phyloP scores from a whole-genome alignment of 495 filamentous ascomycete species.

The Penicillium pancosmium region DNA sequence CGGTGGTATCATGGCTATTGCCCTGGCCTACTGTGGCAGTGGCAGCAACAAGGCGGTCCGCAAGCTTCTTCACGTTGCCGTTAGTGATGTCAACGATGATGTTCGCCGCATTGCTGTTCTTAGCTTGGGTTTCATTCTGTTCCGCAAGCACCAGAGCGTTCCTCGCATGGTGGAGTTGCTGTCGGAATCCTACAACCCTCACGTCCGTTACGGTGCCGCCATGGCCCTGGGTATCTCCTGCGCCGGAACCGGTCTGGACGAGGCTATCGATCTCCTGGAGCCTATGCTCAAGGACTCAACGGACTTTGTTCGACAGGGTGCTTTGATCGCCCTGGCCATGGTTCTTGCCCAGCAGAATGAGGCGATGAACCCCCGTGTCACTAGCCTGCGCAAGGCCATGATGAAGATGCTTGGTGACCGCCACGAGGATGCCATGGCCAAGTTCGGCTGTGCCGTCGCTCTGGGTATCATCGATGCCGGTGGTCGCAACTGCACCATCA shows the following conservation, averaged over 20 bases:
- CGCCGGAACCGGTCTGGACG: slow-evolving; percentile 93
- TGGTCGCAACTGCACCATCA: slow-evolving; percentile 97
- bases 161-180: slow-evolving; percentile 99
- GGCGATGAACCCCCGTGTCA: slow-evolving; percentile 89
- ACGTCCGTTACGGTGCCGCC: slow-evolving; percentile 96
- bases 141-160: slow-evolving; percentile 95
- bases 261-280: slow-evolving; percentile 95
- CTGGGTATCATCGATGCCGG: slow-evolving; percentile 98
- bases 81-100: slow-evolving; percentile 98
- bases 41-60: slow-evolving; percentile 98
- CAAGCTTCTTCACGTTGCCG: slow-evolving; percentile 94
- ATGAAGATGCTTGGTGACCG: slow-evolving; percentile 91
- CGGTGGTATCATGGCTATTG: slow-evolving; percentile 98
- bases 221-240: slow-evolving; percentile 99
- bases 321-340: slow-evolving; percentile 94
- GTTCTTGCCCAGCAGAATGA: slow-evolving; percentile 98
- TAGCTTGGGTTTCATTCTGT: slow-evolving; percentile 97
- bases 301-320: slow-evolving; percentile 97
- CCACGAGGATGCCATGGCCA: slow-evolving; percentile 99
- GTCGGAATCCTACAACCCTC: slow-evolving; percentile 97
- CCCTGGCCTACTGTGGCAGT: slow-evolving; percentile 94
- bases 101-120: slow-evolving; percentile 96
- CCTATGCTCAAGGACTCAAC: slow-evolving; percentile 99
- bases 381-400: slow-evolving; percentile 77
- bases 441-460: slow-evolving; percentile 92